phyloP scores from a whole-genome alignment of 768 basidiomycete species.

The Chalciporus piperatus region DNA sequence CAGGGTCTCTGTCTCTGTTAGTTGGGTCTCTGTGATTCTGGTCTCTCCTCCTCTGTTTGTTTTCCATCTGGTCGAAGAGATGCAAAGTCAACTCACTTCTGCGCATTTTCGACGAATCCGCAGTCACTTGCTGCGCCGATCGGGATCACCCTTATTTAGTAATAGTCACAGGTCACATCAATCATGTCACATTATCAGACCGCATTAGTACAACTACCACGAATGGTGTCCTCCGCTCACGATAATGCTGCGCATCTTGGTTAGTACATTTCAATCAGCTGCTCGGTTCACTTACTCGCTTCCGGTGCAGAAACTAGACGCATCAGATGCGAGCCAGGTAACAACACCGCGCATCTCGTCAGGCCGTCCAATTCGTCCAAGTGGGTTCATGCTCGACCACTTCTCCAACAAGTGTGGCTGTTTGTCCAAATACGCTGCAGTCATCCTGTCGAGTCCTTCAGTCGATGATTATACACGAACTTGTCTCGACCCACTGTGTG shows the following conservation, averaged over 20 bases:
- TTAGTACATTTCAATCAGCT: background rate
- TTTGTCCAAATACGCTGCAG: conserved; percentile 64
- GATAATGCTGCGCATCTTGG: conserved; percentile 19
- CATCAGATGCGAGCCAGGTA: conserved; percentile 71
- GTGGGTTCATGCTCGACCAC: conserved; percentile 68
- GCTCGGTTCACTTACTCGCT: conserved; percentile 60
- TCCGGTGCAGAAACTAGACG: conserved; percentile 75
- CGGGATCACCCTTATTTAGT: conserved; percentile 27
- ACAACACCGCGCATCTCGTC: conserved; percentile 74
- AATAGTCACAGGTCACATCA: conserved; percentile 18
- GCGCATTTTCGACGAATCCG: conserved; percentile 27
- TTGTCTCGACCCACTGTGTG: conserved; percentile 46
- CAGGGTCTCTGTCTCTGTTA: conserved; percentile 40
- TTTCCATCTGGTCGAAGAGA: conserved; percentile 28
- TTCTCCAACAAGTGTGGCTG: conserved; percentile 61
- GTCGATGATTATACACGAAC: conserved; percentile 3
- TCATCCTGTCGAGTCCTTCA: conserved; percentile 52
- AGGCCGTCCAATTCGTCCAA: conserved; percentile 66
- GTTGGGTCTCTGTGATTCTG: no score
- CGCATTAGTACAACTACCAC: conserved; percentile 17
- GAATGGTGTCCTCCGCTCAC: conserved; percentile 33
- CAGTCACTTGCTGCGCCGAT: conserved; percentile 35
- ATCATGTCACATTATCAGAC: conserved; percentile 13
- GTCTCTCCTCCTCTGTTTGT: no score
- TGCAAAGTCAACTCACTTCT: background rate